Base-by-base conservation (phyloP, 345 rosid species). In the Citrus australasica region DNA sequence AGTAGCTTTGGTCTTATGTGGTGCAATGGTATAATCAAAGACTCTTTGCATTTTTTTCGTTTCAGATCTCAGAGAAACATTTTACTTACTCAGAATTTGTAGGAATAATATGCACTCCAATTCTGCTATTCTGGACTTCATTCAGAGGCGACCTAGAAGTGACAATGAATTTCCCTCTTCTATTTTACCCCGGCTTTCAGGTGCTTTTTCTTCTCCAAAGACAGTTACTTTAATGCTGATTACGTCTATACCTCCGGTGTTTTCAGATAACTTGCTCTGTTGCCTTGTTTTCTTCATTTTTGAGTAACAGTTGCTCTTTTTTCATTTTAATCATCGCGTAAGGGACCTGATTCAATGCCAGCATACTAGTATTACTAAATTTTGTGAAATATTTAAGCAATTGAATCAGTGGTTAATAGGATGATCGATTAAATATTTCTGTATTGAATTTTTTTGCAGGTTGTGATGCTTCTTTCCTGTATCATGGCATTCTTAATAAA, bases 1-100 rank as follows among this genome's bases (percentile, higher is more conserved):
- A 90, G 85, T 74, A 90, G 87, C 84, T 90, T 90, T 82, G 93
- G 90, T 27, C 91, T 90, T 48, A 90, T 90, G 90, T 88, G 91
- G 93, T 90, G 91, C 83, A 90, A 88, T 74, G 93, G 93, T 90
- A 83, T 77, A 81, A 69, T 69, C 51, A 53, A 69, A 33, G 63
- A 40, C 42, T 19, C 42, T 22, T 22, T 53, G 32, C 17, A 6
- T 71, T 42, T 59, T 61, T 35, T 33, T 2, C 27, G 21, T 55
- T 62, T 55, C 56, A 14, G 14, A 66, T 68, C 58, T 71, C 56
- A 24, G 8, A 24, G 2, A 8, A 64, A 40, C 51, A 60, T 30
- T 73, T 59, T 28, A 65, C 67, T 55, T 63, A 60, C 61, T 19
- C 68, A 76, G 65, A 75, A 42, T 71, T 62, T 33, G 65, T 73